Evolutionary conservation across 768 basidiomycete species (phyloP).

Genomic region (Ramaria sp.): DNA sequence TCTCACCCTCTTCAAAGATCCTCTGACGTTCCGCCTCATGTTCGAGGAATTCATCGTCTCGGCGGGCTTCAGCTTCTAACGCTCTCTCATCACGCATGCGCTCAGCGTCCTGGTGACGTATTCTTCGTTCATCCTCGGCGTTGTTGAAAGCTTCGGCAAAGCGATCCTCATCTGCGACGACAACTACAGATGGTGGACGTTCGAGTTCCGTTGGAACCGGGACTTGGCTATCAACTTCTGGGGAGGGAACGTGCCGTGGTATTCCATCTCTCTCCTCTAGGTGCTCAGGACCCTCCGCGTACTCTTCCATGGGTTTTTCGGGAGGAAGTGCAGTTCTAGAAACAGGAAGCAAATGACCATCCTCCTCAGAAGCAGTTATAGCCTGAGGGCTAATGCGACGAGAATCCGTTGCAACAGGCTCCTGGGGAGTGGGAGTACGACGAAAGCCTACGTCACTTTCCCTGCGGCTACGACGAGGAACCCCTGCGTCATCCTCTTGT

Average conservation of each 20-base stretch:
- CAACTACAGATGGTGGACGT: neutral
- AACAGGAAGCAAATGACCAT: no score
- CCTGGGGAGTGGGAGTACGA: no score
- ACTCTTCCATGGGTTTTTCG: neutral
- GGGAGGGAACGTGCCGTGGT: neutral
- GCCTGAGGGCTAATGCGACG: no score
- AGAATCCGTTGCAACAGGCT: neutral
- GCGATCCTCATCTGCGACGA: slow-evolving; percentile 2
- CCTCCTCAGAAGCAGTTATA: no score
- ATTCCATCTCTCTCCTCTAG: neutral
- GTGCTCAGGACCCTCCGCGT: neutral
- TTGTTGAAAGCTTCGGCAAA: slow-evolving; percentile 25
- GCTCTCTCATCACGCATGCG: slow-evolving; percentile 38
- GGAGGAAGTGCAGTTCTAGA: no score
- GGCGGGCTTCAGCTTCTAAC: slow-evolving; percentile 47
- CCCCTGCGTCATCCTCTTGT: neutral
- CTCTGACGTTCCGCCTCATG: slow-evolving; percentile 57
- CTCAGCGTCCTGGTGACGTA: slow-evolving; percentile 48
- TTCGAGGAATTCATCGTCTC: slow-evolving; percentile 52
- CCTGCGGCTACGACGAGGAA: neutral
- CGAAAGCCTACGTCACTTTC: no score
- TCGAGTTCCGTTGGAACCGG: neutral
- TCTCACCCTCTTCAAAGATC: slow-evolving; percentile 49
- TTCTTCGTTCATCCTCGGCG: slow-evolving; percentile 33
- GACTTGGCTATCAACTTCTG: neutral